phyloP scores from a whole-genome alignment of 2,329 filamentous ascomycete species.

The Sporothrix humicola region DNA sequence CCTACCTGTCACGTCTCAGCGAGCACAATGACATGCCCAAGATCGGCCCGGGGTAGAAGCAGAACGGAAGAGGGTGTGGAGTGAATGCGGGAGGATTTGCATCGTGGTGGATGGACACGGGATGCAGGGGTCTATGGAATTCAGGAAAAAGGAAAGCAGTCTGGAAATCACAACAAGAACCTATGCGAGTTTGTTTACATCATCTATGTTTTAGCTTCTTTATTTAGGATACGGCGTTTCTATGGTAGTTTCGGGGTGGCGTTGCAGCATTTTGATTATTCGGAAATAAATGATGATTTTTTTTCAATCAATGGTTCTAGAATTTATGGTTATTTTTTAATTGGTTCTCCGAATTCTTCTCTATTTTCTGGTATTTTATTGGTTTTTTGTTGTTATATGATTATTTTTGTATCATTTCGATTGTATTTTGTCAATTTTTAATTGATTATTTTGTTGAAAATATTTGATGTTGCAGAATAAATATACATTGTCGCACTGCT shows the following conservation, averaged over 20 bases:
- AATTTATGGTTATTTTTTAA: not conserved
- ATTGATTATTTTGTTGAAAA: not conserved
- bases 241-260: not conserved
- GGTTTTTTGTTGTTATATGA: not conserved
- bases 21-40: slow-evolving; percentile 97
- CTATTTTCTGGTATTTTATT: not conserved
- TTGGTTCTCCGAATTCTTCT: not conserved
- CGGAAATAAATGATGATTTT: not conserved
- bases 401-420: not conserved
- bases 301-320: no score
- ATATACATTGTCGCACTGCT: not conserved
- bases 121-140: slow-evolving; percentile 6
- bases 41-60: slow-evolving; percentile 62
- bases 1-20: slow-evolving; percentile 86
- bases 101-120: not conserved
- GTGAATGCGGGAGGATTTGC: not conserved
- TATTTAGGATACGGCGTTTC: not conserved
- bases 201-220: not conserved
- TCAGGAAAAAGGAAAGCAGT: slow-evolving; percentile 5
- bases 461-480: not conserved
- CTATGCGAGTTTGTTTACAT: not conserved
- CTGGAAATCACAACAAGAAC: not conserved
- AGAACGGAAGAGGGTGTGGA: not conserved
- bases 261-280: not conserved
- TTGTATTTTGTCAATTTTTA: not conserved